A percentile compares a stretch with the other conserved stretches of the same genome.
Evolutionary conservation across 331 rosid genomes (phyloP).

Genomic region (Stylosanthes scabra): DNA sequence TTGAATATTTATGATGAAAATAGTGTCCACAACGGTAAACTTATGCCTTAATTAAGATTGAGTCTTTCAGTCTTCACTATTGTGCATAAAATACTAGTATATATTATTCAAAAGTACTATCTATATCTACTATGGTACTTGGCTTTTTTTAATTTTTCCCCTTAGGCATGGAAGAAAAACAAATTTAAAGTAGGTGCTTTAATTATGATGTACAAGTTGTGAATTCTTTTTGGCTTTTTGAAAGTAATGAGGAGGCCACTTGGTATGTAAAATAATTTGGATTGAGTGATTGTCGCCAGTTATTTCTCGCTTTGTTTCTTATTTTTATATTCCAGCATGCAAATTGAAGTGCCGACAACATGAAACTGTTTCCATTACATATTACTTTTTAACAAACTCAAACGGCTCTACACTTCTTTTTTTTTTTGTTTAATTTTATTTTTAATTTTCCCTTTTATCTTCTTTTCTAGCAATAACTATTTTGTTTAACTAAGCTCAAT

Average conservation of each 20-base stretch:
- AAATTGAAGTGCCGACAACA: slow-evolving; percentile 43
- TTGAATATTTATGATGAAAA: slow-evolving; percentile 8
- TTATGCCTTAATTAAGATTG: slow-evolving; percentile 14
- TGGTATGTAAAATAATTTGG: not conserved
- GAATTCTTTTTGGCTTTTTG: slow-evolving; percentile 14
- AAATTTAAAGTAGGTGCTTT: not conserved
- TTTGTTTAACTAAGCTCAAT: not conserved
- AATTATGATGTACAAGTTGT: not conserved
- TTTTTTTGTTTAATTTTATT: too few relatives aligned
- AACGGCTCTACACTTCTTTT: not conserved
- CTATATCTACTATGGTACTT: not conserved
- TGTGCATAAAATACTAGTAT: not conserved
- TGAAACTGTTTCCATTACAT: slow-evolving; percentile 26
- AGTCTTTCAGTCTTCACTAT: too few relatives aligned
- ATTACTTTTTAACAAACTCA: not conserved
- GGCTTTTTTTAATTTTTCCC: not conserved
- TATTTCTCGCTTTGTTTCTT: slow-evolving; percentile 7
- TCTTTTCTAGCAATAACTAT: too few relatives aligned
- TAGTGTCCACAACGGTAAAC: slow-evolving; percentile 43
- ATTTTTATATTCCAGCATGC: not conserved
- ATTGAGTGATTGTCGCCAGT: slow-evolving; percentile 32
- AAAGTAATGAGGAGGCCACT: not conserved
- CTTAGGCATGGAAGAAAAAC: not conserved
- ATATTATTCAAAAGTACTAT: not conserved
- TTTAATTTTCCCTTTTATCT: not conserved